Evolutionary conservation across 495 filamentous ascomycete genomes (phyloP).

Genomic region (Hypoxylon intermedium): DNA sequence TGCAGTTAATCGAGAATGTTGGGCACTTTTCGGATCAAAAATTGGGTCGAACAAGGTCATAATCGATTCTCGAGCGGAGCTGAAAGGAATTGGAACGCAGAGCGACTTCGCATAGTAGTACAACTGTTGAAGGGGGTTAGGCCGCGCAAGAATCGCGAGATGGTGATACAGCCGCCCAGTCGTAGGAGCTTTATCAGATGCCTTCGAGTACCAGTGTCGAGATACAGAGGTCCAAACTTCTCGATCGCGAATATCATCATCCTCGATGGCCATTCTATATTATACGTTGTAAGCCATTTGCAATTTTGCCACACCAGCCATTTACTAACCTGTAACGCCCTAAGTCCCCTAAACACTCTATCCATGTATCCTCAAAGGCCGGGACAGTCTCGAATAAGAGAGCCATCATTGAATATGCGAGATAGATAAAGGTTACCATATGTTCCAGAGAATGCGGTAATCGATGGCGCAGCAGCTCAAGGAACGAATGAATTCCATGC

Average conservation of each 20-base stretch:
- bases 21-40: conserved; percentile 48
- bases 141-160: conserved; percentile 75
- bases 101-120: conserved; percentile 64
- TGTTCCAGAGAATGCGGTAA: conserved; percentile 75
- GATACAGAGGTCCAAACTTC: conserved; percentile 78
- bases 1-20: conserved; percentile 40
- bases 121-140: conserved; percentile 73
- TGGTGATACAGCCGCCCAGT: conserved; percentile 80
- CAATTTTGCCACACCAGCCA: neutral
- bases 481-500: conserved; percentile 79
- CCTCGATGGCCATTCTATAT: conserved; percentile 71
- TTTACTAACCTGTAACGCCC: conserved; percentile 51
- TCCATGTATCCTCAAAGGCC: conserved; percentile 78
- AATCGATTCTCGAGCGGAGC: conserved; percentile 71
- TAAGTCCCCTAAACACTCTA: conserved; percentile 81
- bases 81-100: conserved; percentile 63
- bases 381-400: conserved; percentile 71
- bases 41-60: conserved; percentile 74
- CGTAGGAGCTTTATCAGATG: conserved; percentile 69
- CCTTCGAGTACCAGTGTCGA: conserved; percentile 77
- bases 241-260: conserved; percentile 68
- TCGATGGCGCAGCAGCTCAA: conserved; percentile 74
- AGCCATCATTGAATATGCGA: conserved; percentile 82
- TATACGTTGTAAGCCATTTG: conserved; percentile 5
- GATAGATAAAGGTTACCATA: conserved; percentile 82